Base-by-base conservation (phyloP, 164 flowering plant species). In the Cinnamomum chago region DNA sequence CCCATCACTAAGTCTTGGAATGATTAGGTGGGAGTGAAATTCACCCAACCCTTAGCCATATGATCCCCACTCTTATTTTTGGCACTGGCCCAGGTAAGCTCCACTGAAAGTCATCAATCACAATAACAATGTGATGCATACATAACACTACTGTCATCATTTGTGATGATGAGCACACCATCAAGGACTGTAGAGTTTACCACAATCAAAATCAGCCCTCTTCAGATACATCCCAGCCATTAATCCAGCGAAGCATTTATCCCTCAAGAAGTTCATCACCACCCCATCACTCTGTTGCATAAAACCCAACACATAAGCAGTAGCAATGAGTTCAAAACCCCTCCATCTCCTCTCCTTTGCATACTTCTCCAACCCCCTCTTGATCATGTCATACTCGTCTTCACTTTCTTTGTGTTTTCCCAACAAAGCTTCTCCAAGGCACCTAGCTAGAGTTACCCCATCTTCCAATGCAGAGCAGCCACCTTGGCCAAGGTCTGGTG, bases 401-500 rank as follows among this genome's bases (percentile, higher is more conserved):
- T 86, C 88, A 65, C 80, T 76, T 78, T 86, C 91, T 2, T 4
- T 67, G 35, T 23, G 7, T 62, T 60, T 60, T n/a, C 25, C 52
- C 25, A 60, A 2, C 12, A 87, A 70, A 68, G 85, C 90, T 60
- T 82, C 81, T 1, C 70, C 86, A 25, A 88, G 79, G 71, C 90
- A 86, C 58, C 86, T 79, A 1, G 87, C 85, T 17, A 88, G 58
- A n/a, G 82, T 80, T 47, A 88, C 76, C 11, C 79, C 85, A 60
- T 86, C 90, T 78, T 88, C 90, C 51, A 88, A 64, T 13, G 90
- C 86, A 1, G 80, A 27, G 66, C 90, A 83, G 3, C 78, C 88
- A 1, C 90, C 90, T 77, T 87, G 88, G 65, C 84, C 90, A 2
- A 86, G 52, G 62, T 87, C 87, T 23, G 90, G 88, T 3, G 92